Evolutionary conservation across 2,329 filamentous ascomycete species (phyloP).

Genomic region (Penicillium sp.): DNA sequence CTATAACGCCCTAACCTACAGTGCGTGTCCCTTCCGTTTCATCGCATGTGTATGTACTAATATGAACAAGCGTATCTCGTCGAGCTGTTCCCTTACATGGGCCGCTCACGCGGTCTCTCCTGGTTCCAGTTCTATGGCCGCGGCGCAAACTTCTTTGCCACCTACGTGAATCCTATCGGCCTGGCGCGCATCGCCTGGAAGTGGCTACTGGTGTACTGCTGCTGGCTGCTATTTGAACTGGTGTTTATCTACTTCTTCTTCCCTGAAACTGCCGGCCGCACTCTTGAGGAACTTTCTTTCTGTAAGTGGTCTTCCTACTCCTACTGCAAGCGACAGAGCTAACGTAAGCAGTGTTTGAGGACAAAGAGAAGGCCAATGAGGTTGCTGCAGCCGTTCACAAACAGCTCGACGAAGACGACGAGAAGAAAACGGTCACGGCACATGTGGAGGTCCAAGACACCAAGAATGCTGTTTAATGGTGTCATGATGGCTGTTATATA

Average conservation of each 20-base stretch:
- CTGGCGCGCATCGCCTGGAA: constrained; percentile 39
- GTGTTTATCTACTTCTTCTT: constrained; percentile 40
- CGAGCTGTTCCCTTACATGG: constrained; percentile 52
- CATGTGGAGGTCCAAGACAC: constrained; percentile 8
- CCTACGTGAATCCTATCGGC: constrained; percentile 42
- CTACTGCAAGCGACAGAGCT: constrained; percentile 3
- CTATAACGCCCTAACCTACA: constrained; percentile 55
- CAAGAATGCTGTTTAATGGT: constrained; percentile 5
- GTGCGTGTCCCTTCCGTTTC: constrained; percentile 5
- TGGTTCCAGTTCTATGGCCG: constrained; percentile 50
- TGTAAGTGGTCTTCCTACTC: constrained; percentile 23
- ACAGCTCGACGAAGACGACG: constrained; percentile 22
- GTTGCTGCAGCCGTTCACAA: constrained; percentile 33
- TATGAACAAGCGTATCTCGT: constrained; percentile 40
- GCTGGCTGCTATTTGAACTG: constrained; percentile 37
- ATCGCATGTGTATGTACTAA: background rate
- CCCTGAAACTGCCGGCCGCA: constrained; percentile 37
- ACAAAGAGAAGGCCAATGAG: constrained; percentile 29
- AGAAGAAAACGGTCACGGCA: constrained; percentile 1
- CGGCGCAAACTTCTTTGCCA: constrained; percentile 44
- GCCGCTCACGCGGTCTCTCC: constrained; percentile 52
- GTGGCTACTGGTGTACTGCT: constrained; percentile 39
- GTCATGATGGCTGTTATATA: background rate
- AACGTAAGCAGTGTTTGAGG: constrained; percentile 31
- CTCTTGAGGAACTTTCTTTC: constrained; percentile 42